Evolutionary conservation across 2,329 filamentous ascomycete species (phyloP), one percentile per base, ranked within the genome.

Genomic region (Trichoderma afroharzianum): DNA sequence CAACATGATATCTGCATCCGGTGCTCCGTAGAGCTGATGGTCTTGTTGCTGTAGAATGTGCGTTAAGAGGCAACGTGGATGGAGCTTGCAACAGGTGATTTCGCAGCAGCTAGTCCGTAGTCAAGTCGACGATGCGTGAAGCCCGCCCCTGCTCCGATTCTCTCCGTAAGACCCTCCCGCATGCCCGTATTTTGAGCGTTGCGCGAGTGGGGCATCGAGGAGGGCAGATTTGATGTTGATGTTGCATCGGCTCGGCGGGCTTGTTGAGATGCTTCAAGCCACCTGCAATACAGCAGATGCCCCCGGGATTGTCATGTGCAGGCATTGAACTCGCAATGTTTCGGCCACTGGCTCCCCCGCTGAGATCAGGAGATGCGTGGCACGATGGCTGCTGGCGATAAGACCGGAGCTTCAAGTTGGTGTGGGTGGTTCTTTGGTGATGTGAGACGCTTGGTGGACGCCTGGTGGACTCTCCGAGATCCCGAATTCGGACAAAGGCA

Each of bases 331-430:
- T 58, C 14, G 55, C 26, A 58, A 58, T 30, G 18, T n/a, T 43
- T 39, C 30, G 53, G 26, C 24, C 7, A 9, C 33, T 28, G 59
- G 18, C 39, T 24, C 21, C 47, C 47, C 47, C 47, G 47, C n/a
- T 36, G 33, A 24, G 36, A 70, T 70, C 68, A 70, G 68, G 68
- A 70, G 68, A 70, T 63, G 47, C 59, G 68, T 63, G 58, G 68
- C 12, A 70, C 43, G 59, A 70, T 70, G 28, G 12, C 33, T 32
- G 36, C 55, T 21, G 3, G 63, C 30, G 36, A 68, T 68, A 68
- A 68, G 55, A 33, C 53, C 43, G 36, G 55, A 33, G 21, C 43
- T 43, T 26, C 26, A 26, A 26, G 7, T 33, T 58, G 32, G 68
- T 53, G 59, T 63, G 68, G 15, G 68, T n/a, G n/a, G n/a, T n/a